Evolutionary conservation across 306 rosid genomes (phyloP).

Genomic region (Cucurbita pepo): DNA sequence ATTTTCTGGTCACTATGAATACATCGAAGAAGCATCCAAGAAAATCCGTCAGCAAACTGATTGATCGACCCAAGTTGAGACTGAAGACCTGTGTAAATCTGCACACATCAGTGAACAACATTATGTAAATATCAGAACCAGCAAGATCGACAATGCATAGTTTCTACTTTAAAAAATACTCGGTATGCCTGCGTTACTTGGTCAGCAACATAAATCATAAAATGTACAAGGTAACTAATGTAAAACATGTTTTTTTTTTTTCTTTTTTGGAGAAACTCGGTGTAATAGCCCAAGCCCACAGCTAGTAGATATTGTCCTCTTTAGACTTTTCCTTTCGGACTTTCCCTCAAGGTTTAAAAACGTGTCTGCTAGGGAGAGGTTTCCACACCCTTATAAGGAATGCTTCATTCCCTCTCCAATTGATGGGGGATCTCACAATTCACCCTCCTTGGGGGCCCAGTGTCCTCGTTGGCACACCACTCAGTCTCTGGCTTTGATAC

Average conservation of each 20-base stretch:
- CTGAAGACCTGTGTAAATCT: conserved; percentile 71
- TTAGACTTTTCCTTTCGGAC: too few species aligned
- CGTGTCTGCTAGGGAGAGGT: too few species aligned
- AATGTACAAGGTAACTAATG: not conserved
- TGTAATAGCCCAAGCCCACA: too few species aligned
- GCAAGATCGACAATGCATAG: not conserved
- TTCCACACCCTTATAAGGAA: too few species aligned
- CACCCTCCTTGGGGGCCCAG: too few species aligned
- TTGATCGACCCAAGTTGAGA: conserved; percentile 57
- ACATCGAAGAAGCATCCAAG: conserved; percentile 81
- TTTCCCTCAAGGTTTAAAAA: too few species aligned
- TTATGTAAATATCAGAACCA: conserved; percentile 2
- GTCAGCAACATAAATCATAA: not conserved
- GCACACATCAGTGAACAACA: conserved; percentile 19
- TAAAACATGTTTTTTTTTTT: not conserved
- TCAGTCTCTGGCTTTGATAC: too few species aligned
- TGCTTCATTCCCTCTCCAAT: too few species aligned
- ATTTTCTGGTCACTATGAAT: conserved; percentile 77
- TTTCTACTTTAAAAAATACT: not conserved
- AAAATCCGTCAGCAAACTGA: conserved; percentile 41
- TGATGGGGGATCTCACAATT: too few species aligned
- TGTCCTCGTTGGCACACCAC: too few species aligned
- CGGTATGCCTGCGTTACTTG: not conserved
- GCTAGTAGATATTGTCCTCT: too few species aligned
- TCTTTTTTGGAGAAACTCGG: not conserved